Evolutionary conservation across 176 grass and related monocot species (phyloP), one percentile per base, ranked within the genome.

Genomic region (Guadua angustifolia): DNA sequence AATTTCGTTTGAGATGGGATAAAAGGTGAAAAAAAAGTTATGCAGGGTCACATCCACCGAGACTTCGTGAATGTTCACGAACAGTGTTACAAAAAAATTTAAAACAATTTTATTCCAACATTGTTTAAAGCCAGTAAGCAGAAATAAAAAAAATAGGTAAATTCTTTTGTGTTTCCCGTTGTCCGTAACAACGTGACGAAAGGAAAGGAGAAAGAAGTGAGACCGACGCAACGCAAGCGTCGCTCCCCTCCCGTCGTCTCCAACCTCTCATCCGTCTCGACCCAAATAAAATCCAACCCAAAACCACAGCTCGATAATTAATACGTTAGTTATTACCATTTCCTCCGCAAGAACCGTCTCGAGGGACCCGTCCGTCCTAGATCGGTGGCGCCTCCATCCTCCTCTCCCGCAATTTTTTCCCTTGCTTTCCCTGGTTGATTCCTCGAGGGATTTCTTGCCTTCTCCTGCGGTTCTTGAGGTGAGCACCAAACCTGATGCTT

Each of bases 381-480:
- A 89, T 89, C 77, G 82, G 82, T 55, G 71, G 71, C 70, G 77
- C 70, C 70, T 80, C 10, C 71, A 5, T 39, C 21, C 32, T 25
- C 26, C 40, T 79, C 18, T 22, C 46, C 46, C 29, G 32, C 11
- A 3, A 16, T 1, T 13, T 2, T 6, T 2, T 0, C 0, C 21
- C 73, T 40, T 75, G 19, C 10, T 79, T 36, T 26, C 0, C 40
- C 8, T 10, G n/a, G 2, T 49, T 5, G 68, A 52, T 50, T 61
- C 26, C 69, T 25, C 73, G 75, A 79, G 66, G 71, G 59, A 22
- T 71, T 73, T 66, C 50, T 65, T 56, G 59, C 50, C 75, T 66
- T 24, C 43, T 26, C 35, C 33, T 4, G 66, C 75, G 4, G 74
- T 75, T 75, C 87, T 51, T 46, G 88, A 89, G 88, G 88, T 89